Base-by-base conservation (phyloP, 2,329 filamentous ascomycete genomes). In the Ascochyta clinopodiicola region DNA sequence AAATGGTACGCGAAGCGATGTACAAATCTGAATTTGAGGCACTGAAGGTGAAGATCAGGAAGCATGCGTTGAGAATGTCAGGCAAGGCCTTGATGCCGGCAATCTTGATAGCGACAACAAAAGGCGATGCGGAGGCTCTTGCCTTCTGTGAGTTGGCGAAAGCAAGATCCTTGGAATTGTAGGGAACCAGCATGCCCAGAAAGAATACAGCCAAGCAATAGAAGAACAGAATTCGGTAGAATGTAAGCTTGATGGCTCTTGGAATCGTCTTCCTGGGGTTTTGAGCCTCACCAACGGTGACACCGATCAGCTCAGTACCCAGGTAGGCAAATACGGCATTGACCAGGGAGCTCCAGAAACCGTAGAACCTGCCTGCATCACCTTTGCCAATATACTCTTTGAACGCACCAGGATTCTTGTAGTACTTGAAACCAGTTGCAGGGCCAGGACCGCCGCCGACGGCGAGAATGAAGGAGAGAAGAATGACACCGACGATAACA, bases 221-320 rank as follows among this genome's bases (percentile, higher is more conserved):
- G 81, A 94, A 94, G 78, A 93, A 80, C 62, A 91, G 77, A 72
- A 94, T 93, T 54, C 90, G 90, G 79, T 85, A 93, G 76, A 93
- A 93, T 63, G 89, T 92, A 44, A 92, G 82, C 72, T 87, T 89
- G 80, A 92, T 92, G 48, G 89, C 90, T 56, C 87, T 85, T 6
- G 90, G 90, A 58, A 94, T 87, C 15, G 87, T 90, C 73, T 85
- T 86, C 70, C 89, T 86, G 0, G 90, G 90, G 77, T 92, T 92
- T 77, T 92, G 88, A 0, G 89, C 89, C 75, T 92, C 89, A 48
- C 88, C 89, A 31, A 91, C 88, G 0, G 89, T 92, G 13, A 92
- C 88, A 77, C 89, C 89, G 45, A 92, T 87, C 38, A 92, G 79
- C 69, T 92, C 89, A 2, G 89, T 76, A 49, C 71, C 89, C 4